phyloP scores from a whole-genome alignment of 2,329 filamentous ascomycete genomes.

The Fusarium goolgardi region DNA sequence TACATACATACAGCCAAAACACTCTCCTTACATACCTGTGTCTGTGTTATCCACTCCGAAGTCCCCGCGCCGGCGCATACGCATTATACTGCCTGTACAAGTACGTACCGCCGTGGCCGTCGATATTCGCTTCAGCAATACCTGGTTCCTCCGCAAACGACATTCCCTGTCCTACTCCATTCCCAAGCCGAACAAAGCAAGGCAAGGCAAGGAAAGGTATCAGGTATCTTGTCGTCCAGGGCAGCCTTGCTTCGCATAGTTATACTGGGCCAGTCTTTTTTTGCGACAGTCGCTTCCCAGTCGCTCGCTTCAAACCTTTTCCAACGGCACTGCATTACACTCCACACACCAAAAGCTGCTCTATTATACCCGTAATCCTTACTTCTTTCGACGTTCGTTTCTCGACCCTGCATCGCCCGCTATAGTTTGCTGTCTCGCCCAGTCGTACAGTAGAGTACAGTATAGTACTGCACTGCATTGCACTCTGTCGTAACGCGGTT shows the following conservation, averaged over 20 bases:
- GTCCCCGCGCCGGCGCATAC: constrained; percentile 20
- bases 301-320: constrained; percentile 33
- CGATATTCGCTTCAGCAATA: constrained; percentile 24
- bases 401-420: constrained; percentile 7
- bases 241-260: constrained; percentile 22
- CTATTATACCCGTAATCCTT: constrained; percentile 22
- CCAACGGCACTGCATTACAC: constrained; percentile 34
- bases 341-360: constrained; percentile 22
- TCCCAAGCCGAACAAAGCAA: constrained; percentile 13
- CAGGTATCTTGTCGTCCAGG: constrained; percentile 30
- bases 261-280: constrained; percentile 18
- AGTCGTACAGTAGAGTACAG: constrained; percentile 5
- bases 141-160: constrained; percentile 35
- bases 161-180: constrained; percentile 28
- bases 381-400: constrained; percentile 20
- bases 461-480: background rate
- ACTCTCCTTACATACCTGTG: background rate
- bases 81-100: constrained; percentile 4
- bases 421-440: constrained; percentile 24
- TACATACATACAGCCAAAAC: background rate
- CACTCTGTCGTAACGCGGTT: constrained; percentile 30
- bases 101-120: constrained; percentile 18
- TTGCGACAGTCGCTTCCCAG: constrained; percentile 30
- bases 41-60: background rate
- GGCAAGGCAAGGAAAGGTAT: background rate